Evolutionary conservation across 192 early-diverging fungal genomes (phyloP).

Genomic region (Pecoramyces ruminantium): DNA sequence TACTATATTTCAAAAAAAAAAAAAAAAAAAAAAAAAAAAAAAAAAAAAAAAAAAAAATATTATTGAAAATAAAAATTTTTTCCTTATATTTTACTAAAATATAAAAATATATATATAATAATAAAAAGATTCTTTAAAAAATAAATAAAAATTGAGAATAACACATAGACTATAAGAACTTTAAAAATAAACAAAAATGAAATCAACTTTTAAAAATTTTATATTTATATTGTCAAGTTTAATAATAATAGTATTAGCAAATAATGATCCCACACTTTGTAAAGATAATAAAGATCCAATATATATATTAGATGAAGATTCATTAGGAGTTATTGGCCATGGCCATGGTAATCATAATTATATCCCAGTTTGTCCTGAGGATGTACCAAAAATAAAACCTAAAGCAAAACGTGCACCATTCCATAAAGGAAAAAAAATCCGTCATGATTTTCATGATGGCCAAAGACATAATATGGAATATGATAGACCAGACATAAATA

Average conservation of each 20-base stretch:
- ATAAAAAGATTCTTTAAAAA: no score
- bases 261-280: neutral
- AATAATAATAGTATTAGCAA: neutral
- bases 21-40: no score
- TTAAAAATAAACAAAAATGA: neutral
- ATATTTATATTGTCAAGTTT: neutral
- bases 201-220: neutral
- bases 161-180: no score
- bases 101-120: no score
- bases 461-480: neutral
- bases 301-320: neutral
- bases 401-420: neutral
- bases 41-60: no score
- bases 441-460: neutral
- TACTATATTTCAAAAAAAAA: no score
- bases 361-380: neutral
- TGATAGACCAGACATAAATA: neutral
- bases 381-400: neutral
- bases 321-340: neutral
- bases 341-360: neutral
- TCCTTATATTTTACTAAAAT: no score
- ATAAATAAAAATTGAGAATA: no score
- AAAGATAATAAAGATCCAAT: neutral
- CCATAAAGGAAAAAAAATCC: neutral
- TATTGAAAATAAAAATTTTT: no score